Evolutionary conservation across 768 basidiomycete species (phyloP).

Genomic region (Russula foetens): DNA sequence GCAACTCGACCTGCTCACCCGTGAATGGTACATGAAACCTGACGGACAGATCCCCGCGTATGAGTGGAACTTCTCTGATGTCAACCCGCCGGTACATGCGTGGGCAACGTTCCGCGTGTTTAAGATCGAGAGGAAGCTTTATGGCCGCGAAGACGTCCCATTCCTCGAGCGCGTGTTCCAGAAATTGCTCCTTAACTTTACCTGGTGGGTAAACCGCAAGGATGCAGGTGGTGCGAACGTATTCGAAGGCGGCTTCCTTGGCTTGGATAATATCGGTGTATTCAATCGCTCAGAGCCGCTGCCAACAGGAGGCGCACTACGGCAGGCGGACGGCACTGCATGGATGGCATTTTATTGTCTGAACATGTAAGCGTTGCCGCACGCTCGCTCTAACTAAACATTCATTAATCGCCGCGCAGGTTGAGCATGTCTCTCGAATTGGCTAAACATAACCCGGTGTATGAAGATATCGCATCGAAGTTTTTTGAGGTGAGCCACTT

Average conservation of each 20-base stretch:
- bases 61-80: constrained; percentile 99
- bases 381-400: background rate
- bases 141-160: constrained; percentile 79
- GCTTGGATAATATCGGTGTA: constrained; percentile 94
- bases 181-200: constrained; percentile 93
- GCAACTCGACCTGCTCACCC: constrained; percentile 89
- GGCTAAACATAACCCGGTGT: constrained; percentile 94
- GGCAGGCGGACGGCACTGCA: constrained; percentile 96
- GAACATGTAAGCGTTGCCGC: constrained; percentile 64
- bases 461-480: constrained; percentile 99
- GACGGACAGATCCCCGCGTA: constrained; percentile 98
- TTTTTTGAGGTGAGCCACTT: constrained; percentile 66
- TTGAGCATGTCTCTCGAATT: constrained; percentile 95
- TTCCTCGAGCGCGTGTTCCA: constrained; percentile 99
- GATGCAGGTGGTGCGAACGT: constrained; percentile 92
- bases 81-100: constrained; percentile 98
- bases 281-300: constrained; percentile 98
- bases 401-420: constrained; percentile 36
- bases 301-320: constrained; percentile 87
- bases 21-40: constrained; percentile 99
- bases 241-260: constrained; percentile 97
- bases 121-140: constrained; percentile 97
- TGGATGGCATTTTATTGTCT: constrained; percentile 99
- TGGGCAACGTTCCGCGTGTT: constrained; percentile 99
- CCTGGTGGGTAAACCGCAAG: constrained; percentile 99